phyloP scores from a whole-genome alignment of 495 filamentous ascomycete species.

The Amniculicola lignicola region DNA sequence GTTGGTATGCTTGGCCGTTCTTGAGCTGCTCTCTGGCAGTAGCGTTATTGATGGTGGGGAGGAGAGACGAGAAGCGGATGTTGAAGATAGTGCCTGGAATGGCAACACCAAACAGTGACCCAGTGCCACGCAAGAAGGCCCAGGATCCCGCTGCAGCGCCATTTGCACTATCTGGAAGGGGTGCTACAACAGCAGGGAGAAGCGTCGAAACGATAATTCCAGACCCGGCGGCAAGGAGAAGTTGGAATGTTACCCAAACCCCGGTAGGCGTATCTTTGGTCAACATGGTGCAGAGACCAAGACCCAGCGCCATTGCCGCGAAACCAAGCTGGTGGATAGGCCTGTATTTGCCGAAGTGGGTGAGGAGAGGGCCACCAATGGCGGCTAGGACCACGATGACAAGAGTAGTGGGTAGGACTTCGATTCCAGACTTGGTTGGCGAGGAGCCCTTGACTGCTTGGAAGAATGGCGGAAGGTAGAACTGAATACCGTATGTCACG shows the following conservation, averaged over 20 bases:
- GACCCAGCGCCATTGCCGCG: constrained; percentile 46
- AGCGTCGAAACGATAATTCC: constrained; percentile 49
- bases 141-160: constrained; percentile 53
- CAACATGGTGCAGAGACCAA: constrained; percentile 47
- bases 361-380: constrained; percentile 45
- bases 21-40: neutral
- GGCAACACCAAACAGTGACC: constrained; percentile 61
- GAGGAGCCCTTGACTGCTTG: constrained; percentile 53
- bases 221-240: constrained; percentile 47
- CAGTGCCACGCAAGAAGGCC: constrained; percentile 56
- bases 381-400: constrained; percentile 50
- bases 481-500: constrained; percentile 29
- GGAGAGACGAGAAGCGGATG: neutral
- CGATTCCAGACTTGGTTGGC: constrained; percentile 55
- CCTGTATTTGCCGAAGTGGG: constrained; percentile 47
- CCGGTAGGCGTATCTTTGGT: constrained; percentile 42
- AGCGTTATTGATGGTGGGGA: neutral
- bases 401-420: constrained; percentile 53
- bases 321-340: constrained; percentile 54
- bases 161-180: constrained; percentile 44
- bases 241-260: constrained; percentile 49
- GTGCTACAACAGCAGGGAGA: constrained; percentile 51
- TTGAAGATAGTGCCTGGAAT: constrained; percentile 55
- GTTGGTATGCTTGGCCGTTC: constrained; percentile 21
- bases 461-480: constrained; percentile 65